Evolutionary conservation across 768 basidiomycete species (phyloP), one percentile per base, ranked within the genome.

Genomic region (Boletus rubropictus): DNA sequence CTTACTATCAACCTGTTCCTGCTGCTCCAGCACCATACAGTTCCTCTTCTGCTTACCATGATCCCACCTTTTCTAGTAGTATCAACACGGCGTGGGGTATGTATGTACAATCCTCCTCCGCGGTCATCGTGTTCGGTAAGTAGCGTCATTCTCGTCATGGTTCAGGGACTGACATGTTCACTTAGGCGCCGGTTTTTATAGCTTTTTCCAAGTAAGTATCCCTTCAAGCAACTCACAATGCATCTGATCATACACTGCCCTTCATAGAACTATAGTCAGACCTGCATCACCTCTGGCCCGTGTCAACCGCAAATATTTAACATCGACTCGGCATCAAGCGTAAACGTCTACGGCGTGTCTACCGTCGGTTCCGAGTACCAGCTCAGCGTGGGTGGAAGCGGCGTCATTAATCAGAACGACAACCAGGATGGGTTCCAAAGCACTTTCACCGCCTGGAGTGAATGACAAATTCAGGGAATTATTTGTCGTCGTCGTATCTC

Each of bases 1-100:
- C 76, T 1, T 77, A 77, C 57, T 77, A 68, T 59, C 76, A 78
- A 50, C 76, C 76, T 4, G 49, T 47, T 5, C 76, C 77, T 5
- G 64, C 63, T 5, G 61, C 71, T 0, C 75, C 76, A 0, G 51
- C 63, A 1, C 77, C 77, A 2, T 79, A 69, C 59, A 60, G 55
- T 7, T 51, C 61, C n/a, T 61, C 58, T 39, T 50, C 64, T 5
- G 25, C 57, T 1, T 72, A 64, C 48, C 51, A 66, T 18, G 77
- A 79, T 50, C 77, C 76, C 6, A 55, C 50, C 1, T 69, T 64
- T 45, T 28, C 42, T 45, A 21, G 17, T 2, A 25, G 27, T 18
- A 32, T 51, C 20, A 17, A 29, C 27, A 37, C 24, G 12, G 42
- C 46, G 7, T 51, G 53, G 60, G 54, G 12, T 3, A 56, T 59